Evolutionary conservation across 2,329 filamentous ascomycete genomes (phyloP).

Genomic region (Alternaria conjuncta): DNA sequence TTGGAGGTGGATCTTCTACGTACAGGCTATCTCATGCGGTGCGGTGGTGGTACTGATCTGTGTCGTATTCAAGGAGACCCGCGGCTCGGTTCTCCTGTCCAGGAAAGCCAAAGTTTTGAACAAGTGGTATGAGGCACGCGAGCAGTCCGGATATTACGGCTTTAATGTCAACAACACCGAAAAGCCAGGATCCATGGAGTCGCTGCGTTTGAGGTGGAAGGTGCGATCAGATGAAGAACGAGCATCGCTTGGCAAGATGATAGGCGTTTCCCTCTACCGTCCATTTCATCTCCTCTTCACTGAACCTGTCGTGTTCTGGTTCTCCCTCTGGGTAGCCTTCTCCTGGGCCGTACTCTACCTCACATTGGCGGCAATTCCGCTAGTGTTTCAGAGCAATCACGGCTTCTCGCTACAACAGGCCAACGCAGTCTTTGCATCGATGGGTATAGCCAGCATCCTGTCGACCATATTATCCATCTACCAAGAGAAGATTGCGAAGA

Average conservation of each 20-base stretch:
- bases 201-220: constrained; percentile 75
- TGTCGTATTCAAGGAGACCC: constrained; percentile 79
- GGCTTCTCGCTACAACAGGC: constrained; percentile 70
- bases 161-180: constrained; percentile 53
- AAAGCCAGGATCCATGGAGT: constrained; percentile 37
- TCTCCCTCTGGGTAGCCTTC: constrained; percentile 89
- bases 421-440: constrained; percentile 75
- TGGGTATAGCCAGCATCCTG: constrained; percentile 70
- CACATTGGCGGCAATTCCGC: constrained; percentile 79
- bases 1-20: constrained; percentile 91
- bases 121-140: constrained; percentile 76
- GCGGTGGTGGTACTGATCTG: constrained; percentile 69
- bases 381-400: constrained; percentile 74
- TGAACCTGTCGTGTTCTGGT: constrained; percentile 82
- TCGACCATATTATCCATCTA: constrained; percentile 73
- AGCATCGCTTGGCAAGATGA: constrained; percentile 70
- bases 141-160: constrained; percentile 67
- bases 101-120: constrained; percentile 78
- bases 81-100: constrained; percentile 79
- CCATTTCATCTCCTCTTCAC: constrained; percentile 80
- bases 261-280: constrained; percentile 74
- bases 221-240: constrained; percentile 80
- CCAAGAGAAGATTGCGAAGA: constrained; percentile 71
- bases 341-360: constrained; percentile 89
- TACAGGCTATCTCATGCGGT: constrained; percentile 75